Conservation (phyloP, 306 rosid species). For the Adenanthera pavonina region DNA sequence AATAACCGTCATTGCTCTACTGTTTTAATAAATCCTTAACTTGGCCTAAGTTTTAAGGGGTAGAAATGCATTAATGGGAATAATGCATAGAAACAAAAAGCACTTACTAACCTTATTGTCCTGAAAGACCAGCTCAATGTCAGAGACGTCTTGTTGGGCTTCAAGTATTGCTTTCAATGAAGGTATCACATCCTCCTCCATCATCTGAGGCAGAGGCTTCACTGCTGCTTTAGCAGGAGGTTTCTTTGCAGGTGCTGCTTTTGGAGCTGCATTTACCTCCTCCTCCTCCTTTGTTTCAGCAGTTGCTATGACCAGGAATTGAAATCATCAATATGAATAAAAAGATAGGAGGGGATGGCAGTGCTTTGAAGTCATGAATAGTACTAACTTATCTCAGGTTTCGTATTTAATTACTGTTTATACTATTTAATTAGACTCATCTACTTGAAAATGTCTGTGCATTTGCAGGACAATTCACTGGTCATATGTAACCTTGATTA, state of each 20-base stretch:
- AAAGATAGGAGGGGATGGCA: not conserved
- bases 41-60: not conserved
- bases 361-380: not conserved
- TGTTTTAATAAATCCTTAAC: not conserved
- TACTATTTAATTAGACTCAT: no score
- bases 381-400: not conserved
- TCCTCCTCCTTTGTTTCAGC: slow-evolving; percentile 65
- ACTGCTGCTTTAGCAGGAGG: slow-evolving; percentile 73
- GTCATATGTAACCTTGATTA: not conserved
- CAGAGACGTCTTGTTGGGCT: slow-evolving; percentile 70
- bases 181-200: slow-evolving; percentile 95
- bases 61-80: not conserved
- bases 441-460: no score
- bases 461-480: not conserved
- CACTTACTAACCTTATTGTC: slow-evolving; percentile 69
- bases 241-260: slow-evolving; percentile 68
- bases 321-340: not conserved
- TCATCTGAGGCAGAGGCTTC: slow-evolving; percentile 82
- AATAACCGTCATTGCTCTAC: not conserved
- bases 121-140: slow-evolving; percentile 66
- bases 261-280: slow-evolving; percentile 59
- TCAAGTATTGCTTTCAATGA: slow-evolving; percentile 71
- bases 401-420: not conserved
- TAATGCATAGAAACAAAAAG: slow-evolving; percentile 15
- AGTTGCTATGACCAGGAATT: slow-evolving; percentile 46